Conservation (phyloP, 1,284 basidiomycete genomes). For the Taiwanofungus camphoratus region DNA sequence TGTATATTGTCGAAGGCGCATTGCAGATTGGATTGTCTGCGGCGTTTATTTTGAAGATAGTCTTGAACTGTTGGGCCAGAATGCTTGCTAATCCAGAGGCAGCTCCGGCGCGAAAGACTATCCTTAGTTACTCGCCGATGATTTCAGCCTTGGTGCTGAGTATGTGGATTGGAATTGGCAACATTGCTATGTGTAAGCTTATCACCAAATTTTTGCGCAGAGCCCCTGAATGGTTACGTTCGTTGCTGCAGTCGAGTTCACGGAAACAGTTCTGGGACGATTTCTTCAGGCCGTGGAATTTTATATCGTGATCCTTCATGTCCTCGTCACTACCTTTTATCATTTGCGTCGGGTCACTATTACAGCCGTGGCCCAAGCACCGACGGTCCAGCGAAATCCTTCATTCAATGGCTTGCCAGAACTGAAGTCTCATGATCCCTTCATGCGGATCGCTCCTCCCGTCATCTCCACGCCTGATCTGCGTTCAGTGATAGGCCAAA, state of each 20-base stretch:
- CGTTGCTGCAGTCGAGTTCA: conserved; percentile 48
- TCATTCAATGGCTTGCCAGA: conserved; percentile 24
- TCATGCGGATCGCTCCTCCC: conserved; percentile 28
- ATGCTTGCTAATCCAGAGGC: conserved; percentile 23
- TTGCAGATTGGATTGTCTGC: conserved; percentile 53
- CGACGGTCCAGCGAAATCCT: conserved; percentile 18
- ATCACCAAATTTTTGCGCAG: conserved; percentile 4
- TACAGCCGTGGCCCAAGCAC: conserved; percentile 10
- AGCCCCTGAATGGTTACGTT: background rate
- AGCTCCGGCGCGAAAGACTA: conserved; percentile 36
- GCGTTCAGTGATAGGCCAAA: conserved; percentile 1
- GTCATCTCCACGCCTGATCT: conserved; percentile 20
- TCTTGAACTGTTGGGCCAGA: conserved; percentile 48
- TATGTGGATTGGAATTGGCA: conserved; percentile 48
- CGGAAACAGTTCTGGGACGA: conserved; percentile 64
- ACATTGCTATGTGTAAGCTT: conserved; percentile 54
- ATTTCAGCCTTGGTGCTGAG: conserved; percentile 49
- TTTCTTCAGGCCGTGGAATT: conserved; percentile 62
- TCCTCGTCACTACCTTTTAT: conserved; percentile 49
- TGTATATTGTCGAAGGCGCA: conserved; percentile 54
- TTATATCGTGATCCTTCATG: conserved; percentile 56
- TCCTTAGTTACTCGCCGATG: conserved; percentile 46
- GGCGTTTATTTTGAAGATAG: conserved; percentile 57
- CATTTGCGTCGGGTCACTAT: conserved; percentile 21
- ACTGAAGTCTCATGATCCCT: conserved; percentile 20